Evolutionary conservation across 768 basidiomycete species (phyloP).

Genomic region (Cyathus striatus): DNA sequence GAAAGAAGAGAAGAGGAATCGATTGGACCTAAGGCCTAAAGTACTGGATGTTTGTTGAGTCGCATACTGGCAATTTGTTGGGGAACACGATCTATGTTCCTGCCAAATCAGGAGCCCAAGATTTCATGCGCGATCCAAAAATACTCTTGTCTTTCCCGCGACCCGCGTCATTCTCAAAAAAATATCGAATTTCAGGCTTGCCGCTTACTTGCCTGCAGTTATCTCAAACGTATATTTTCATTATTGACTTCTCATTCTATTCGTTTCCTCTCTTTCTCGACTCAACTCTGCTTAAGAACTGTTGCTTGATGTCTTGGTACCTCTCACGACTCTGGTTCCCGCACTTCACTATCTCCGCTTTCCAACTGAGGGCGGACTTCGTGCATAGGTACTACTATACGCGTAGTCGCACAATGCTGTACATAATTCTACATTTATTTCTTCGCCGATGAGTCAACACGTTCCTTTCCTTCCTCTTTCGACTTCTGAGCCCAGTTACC

Average conservation of each 20-base stretch:
- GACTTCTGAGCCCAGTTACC: too few relatives aligned
- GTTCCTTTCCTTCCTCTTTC: too few relatives aligned
- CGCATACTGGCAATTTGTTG: constrained; percentile 27
- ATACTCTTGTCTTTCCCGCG: background rate
- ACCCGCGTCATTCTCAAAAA: too few relatives aligned
- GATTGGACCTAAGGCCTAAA: too few relatives aligned
- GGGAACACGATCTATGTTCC: background rate
- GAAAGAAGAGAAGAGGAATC: too few relatives aligned
- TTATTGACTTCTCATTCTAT: background rate
- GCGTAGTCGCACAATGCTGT: background rate
- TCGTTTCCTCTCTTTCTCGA: background rate
- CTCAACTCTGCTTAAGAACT: background rate
- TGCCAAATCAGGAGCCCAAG: background rate
- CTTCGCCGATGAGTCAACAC: too few relatives aligned
- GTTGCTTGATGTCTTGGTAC: background rate
- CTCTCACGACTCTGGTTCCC: background rate
- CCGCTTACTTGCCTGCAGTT: background rate
- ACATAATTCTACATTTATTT: background rate
- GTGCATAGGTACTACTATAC: background rate
- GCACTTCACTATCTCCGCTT: background rate
- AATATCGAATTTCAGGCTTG: background rate
- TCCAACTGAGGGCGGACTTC: background rate
- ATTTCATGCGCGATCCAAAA: background rate
- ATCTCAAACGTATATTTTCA: background rate
- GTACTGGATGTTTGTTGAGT: too few relatives aligned